Conservation (phyloP, 192 early-diverging fungal genomes). For the Haplosporangium gracile region DNA sequence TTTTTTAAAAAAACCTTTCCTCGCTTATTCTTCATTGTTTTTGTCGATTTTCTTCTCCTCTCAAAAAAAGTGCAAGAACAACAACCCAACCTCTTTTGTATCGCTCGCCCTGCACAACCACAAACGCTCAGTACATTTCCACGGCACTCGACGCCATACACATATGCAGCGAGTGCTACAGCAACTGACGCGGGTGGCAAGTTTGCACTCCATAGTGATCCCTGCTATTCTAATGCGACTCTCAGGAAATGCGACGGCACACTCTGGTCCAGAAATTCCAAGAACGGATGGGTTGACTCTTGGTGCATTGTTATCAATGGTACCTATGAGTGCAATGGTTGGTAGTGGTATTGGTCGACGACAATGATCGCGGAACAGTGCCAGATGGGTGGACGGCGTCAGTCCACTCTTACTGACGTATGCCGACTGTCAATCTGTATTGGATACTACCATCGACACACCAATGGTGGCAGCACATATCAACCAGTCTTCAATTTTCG, state of each 20-base stretch:
- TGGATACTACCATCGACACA: conserved; percentile 16
- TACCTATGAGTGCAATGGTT: conserved; percentile 9
- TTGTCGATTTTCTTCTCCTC: not conserved
- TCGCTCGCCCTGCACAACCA: conserved; percentile 1
- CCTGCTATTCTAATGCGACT: conserved; percentile 16
- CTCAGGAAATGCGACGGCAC: conserved; percentile 6
- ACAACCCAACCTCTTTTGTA: conserved; percentile 9
- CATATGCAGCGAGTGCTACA: conserved; percentile 7
- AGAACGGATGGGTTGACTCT: conserved; percentile 14
- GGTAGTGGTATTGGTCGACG: conserved; percentile 9
- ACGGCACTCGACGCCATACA: conserved; percentile 1
- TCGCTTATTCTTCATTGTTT: not conserved
- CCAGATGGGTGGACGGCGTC: conserved; percentile 13
- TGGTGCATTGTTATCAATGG: conserved; percentile 6
- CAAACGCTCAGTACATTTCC: conserved; percentile 7
- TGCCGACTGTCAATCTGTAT: conserved; percentile 13
- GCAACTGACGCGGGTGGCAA: not conserved
- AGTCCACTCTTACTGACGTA: conserved; percentile 11
- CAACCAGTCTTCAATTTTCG: conserved; percentile 12
- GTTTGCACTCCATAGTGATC: not conserved
- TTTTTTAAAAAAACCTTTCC: conserved; percentile 2
- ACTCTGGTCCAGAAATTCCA: conserved; percentile 12
- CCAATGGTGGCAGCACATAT: conserved; percentile 12
- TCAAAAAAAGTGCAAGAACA: conserved; percentile 7
- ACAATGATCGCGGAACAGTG: conserved; percentile 9